Evolutionary conservation across 2,329 filamentous ascomycete species (phyloP).

Genomic region (Lithohypha guttulata): DNA sequence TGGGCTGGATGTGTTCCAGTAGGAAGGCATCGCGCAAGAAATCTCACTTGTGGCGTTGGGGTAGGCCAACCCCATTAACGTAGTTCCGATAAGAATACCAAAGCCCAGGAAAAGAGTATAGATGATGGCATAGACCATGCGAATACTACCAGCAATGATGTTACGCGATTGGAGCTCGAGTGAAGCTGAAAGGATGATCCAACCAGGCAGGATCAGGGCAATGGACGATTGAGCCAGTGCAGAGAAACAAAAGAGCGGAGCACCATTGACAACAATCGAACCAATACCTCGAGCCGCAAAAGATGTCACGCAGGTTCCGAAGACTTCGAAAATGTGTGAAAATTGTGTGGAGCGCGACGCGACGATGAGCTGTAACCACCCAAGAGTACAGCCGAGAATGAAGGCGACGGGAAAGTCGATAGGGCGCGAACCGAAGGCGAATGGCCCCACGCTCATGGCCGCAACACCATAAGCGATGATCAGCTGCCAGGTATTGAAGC

Average conservation of each 20-base stretch:
- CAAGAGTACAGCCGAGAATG: slow-evolving; percentile 61
- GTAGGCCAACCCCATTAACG: slow-evolving; percentile 43
- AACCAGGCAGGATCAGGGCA: slow-evolving; percentile 62
- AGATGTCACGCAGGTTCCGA: slow-evolving; percentile 52
- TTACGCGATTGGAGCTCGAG: slow-evolving; percentile 59
- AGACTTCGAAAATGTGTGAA: slow-evolving; percentile 54
- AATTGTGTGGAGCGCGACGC: slow-evolving; percentile 61
- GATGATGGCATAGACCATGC: slow-evolving; percentile 63
- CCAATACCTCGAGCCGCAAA: slow-evolving; percentile 58
- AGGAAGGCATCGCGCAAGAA: slow-evolving; percentile 10
- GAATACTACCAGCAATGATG: slow-evolving; percentile 58
- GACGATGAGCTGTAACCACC: slow-evolving; percentile 61
- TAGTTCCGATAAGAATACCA: slow-evolving; percentile 57
- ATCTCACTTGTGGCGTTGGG: slow-evolving; percentile 8
- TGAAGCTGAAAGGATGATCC: slow-evolving; percentile 48
- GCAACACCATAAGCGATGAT: slow-evolving; percentile 65
- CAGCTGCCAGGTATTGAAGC: slow-evolving; percentile 41
- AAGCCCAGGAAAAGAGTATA: slow-evolving; percentile 64
- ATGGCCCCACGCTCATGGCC: slow-evolving; percentile 64
- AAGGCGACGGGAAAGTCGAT: slow-evolving; percentile 73
- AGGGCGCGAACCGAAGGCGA: slow-evolving; percentile 64
- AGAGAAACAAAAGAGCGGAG: slow-evolving; percentile 56
- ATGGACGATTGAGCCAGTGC: slow-evolving; percentile 61
- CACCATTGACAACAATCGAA: slow-evolving; percentile 46
- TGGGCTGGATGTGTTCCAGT: slow-evolving; percentile 5